These are phyloP conservation scores for Dittrichia graveolens DNA, from an alignment of 129 eudicot species.

Conservation along the genomic window DNA sequence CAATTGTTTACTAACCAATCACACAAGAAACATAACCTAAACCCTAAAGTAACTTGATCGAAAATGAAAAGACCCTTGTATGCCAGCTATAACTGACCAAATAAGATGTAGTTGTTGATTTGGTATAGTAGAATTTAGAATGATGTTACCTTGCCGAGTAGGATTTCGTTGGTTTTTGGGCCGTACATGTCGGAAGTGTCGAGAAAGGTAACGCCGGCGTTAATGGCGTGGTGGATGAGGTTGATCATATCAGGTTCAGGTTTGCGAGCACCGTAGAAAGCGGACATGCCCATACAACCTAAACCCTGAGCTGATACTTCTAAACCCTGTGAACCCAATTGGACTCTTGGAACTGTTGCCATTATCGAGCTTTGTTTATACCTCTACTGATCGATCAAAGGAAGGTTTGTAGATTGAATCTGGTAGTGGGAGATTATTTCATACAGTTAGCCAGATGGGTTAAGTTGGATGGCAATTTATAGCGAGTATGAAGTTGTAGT, in stretches of 20 bases:
- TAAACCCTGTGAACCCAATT: conserved; percentile 54
- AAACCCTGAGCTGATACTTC: conserved; percentile 52
- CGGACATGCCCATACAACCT: conserved; percentile 54
- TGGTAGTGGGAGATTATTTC: no score
- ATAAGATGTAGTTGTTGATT: neutral
- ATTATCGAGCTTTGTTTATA: neutral
- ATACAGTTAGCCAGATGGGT: no score
- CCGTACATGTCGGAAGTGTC: conserved; percentile 60
- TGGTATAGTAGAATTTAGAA: neutral
- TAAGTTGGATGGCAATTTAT: no score
- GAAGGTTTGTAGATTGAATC: neutral
- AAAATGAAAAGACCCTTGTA: no score
- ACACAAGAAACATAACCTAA: neutral
- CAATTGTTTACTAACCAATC: neutral
- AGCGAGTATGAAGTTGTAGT: no score
- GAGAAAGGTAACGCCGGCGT: conserved; percentile 50
- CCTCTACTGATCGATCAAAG: neutral
- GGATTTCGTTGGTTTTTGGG: conserved; percentile 54
- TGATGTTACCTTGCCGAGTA: conserved; percentile 44
- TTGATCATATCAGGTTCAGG: conserved; percentile 47
- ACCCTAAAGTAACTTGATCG: conserved; percentile 5
- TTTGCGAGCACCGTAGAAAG: conserved; percentile 43
- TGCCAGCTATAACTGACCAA: neutral
- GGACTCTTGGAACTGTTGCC: conserved; percentile 29
- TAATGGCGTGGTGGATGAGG: conserved; percentile 51